These are phyloP conservation scores for Penicillium sp. DNA, from an alignment of 2,329 filamentous ascomycete genomes.

Conservation along the genomic window DNA sequence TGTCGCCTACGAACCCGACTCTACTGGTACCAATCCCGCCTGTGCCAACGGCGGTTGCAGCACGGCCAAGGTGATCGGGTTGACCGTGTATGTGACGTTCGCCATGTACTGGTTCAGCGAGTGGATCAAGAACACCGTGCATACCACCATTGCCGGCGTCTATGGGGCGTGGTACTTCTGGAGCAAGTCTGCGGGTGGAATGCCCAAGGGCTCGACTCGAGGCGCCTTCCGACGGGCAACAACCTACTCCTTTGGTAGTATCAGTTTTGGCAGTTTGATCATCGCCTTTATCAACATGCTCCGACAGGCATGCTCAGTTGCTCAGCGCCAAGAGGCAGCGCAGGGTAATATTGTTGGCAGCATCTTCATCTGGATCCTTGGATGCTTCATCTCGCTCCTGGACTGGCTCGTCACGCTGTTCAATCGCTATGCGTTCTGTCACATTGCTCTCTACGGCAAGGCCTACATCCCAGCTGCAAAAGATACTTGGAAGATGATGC, in stretches of 20 bases:
- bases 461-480: constrained; percentile 83
- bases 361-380: constrained; percentile 72
- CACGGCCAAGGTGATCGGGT: constrained; percentile 74
- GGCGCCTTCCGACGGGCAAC: constrained; percentile 79
- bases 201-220: constrained; percentile 76
- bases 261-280: constrained; percentile 80
- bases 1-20: constrained; percentile 71
- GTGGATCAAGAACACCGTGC: constrained; percentile 90
- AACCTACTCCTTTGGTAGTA: constrained; percentile 91
- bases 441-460: constrained; percentile 92
- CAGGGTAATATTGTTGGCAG: constrained; percentile 69
- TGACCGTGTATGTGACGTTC: constrained; percentile 86
- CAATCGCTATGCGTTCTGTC: constrained; percentile 89
- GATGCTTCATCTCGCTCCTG: constrained; percentile 73
- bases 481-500: constrained; percentile 89
- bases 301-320: constrained; percentile 79
- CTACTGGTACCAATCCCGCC: constrained; percentile 51
- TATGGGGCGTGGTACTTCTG: constrained; percentile 95
- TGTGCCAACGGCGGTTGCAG: constrained; percentile 67
- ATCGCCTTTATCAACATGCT: constrained; percentile 86
- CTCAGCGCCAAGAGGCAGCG: constrained; percentile 63
- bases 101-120: constrained; percentile 93
- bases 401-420: constrained; percentile 87
- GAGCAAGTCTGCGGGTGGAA: constrained; percentile 59
- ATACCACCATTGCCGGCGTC: constrained; percentile 82